Conservation (phyloP, 2,329 filamentous ascomycete species). For the Fusarium domesticum region DNA sequence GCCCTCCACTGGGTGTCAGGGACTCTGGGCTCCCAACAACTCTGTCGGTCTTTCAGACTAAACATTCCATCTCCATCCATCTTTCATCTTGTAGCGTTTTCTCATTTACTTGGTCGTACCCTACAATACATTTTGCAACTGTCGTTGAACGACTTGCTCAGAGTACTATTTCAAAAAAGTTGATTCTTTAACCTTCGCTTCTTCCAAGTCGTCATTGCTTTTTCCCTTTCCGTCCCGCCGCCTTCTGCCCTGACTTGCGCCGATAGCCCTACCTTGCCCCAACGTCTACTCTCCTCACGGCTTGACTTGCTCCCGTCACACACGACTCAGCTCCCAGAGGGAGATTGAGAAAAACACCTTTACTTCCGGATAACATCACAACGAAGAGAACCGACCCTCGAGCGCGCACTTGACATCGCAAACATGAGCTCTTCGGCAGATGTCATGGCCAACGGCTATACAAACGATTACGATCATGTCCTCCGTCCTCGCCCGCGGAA, state of each 20-base stretch:
- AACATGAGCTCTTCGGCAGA: conserved; percentile 33
- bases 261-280: background rate
- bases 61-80: too few relatives aligned
- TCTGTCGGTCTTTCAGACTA: too few relatives aligned
- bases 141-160: background rate
- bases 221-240: background rate
- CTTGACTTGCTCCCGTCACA: too few relatives aligned
- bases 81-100: too few relatives aligned
- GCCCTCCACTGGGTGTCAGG: too few relatives aligned
- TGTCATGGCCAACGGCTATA: conserved; percentile 27
- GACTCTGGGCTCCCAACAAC: too few relatives aligned
- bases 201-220: too few relatives aligned
- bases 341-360: background rate
- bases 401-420: background rate
- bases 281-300: background rate
- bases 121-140: too few relatives aligned
- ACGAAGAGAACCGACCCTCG: background rate
- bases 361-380: background rate
- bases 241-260: background rate
- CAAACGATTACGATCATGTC: conserved; percentile 39
- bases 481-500: conserved; percentile 51
- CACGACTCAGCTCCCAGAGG: background rate
- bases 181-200: too few relatives aligned
- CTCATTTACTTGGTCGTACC: too few relatives aligned
- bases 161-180: background rate